A percentile compares a stretch with the other conserved stretches of the same genome.
Evolutionary conservation across 768 basidiomycete species (phyloP).

Genomic region (Mycena belliarum): DNA sequence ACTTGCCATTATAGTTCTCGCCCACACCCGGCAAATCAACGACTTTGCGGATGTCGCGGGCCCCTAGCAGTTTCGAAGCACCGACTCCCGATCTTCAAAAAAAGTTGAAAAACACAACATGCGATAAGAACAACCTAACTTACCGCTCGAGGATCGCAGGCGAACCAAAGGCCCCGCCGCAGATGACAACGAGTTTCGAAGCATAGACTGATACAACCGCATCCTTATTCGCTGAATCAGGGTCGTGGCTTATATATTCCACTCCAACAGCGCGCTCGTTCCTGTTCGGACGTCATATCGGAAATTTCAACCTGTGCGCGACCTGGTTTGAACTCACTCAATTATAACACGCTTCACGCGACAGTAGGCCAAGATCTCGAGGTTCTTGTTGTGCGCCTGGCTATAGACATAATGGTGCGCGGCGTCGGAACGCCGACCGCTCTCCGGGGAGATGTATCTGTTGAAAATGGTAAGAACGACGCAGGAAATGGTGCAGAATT

Average conservation of each 20-base stretch:
- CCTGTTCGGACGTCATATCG: constrained; percentile 27
- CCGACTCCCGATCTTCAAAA: constrained; percentile 64
- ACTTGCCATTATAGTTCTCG: constrained; percentile 58
- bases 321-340: constrained; percentile 44
- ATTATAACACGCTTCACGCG: constrained; percentile 51
- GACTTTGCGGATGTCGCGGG: constrained; percentile 46
- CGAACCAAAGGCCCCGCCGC: constrained; percentile 57
- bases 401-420: constrained; percentile 56
- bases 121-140: neutral
- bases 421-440: constrained; percentile 57
- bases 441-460: constrained; percentile 56
- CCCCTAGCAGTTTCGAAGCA: constrained; percentile 44
- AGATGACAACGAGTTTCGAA: constrained; percentile 49
- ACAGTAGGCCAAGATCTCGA: constrained; percentile 40
- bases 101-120: neutral
- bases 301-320: neutral
- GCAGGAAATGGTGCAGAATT: too few species aligned
- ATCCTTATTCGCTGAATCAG: constrained; percentile 24
- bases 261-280: constrained; percentile 48
- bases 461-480: neutral
- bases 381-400: constrained; percentile 42
- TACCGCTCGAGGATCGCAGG: constrained; percentile 56
- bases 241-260: constrained; percentile 46
- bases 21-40: constrained; percentile 79
- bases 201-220: constrained; percentile 32